These are phyloP conservation scores for Blastocystis sp. DNA, from an alignment of 352 stramenopile genomes.

Conservation along the genomic window DNA sequence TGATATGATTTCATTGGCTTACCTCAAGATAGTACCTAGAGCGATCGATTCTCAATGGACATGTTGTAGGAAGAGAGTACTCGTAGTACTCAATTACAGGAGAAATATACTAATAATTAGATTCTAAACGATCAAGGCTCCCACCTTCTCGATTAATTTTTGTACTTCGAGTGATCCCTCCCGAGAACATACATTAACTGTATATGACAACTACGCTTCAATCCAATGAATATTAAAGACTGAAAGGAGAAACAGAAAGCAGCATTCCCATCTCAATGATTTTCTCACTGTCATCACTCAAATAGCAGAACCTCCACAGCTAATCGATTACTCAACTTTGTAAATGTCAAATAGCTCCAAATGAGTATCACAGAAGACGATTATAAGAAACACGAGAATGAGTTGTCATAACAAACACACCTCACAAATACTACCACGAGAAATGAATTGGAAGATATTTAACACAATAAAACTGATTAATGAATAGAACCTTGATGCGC, in stretches of 20 bases:
- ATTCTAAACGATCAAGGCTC: background rate
- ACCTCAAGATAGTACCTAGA: constrained; percentile 56
- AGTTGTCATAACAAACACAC: constrained; percentile 7
- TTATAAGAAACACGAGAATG: constrained; percentile 2
- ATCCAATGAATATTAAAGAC: background rate
- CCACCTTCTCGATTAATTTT: constrained; percentile 45
- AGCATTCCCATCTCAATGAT: background rate
- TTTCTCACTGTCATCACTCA: background rate
- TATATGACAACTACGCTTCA: background rate
- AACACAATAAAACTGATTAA: constrained; percentile 48
- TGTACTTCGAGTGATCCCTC: constrained; percentile 56
- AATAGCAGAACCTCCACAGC: background rate
- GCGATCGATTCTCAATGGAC: constrained; percentile 36
- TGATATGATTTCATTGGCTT: background rate
- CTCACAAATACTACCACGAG: constrained; percentile 18
- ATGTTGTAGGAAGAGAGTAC: constrained; percentile 28
- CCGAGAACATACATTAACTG: constrained; percentile 53
- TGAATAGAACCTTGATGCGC: constrained; percentile 20
- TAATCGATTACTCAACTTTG: background rate
- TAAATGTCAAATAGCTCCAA: background rate
- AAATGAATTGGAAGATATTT: constrained; percentile 61
- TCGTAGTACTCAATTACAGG: constrained; percentile 62
- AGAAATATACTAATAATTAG: constrained; percentile 31
- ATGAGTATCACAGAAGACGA: background rate
- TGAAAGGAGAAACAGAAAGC: background rate